These are phyloP conservation scores for Phascolomyces articulosus DNA, from an alignment of 371 early-diverging fungal species.

Conservation along the genomic window DNA sequence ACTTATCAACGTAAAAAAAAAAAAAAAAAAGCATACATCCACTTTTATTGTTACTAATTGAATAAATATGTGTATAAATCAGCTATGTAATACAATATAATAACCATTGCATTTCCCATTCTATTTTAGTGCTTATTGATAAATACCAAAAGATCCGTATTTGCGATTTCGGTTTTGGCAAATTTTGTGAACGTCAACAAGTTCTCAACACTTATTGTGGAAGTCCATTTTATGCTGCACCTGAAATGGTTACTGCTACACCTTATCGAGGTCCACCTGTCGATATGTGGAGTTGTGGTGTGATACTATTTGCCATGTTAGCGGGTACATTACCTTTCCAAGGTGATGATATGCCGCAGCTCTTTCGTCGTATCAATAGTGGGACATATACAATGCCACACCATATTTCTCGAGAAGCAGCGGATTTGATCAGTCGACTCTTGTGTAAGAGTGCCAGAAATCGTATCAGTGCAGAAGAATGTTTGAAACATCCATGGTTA, in stretches of 20 bases:
- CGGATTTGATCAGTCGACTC: slow-evolving; percentile 57
- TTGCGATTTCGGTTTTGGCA: slow-evolving; percentile 97
- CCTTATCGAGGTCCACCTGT: slow-evolving; percentile 77
- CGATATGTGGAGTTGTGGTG: slow-evolving; percentile 84
- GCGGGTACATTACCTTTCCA: slow-evolving; percentile 83
- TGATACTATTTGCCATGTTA: slow-evolving; percentile 75
- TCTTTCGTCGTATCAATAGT: slow-evolving; percentile 69
- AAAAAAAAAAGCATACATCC: no score
- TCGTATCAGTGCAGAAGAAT: slow-evolving; percentile 76
- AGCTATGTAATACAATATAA: no score
- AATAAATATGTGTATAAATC: no score
- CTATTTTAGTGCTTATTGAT: slow-evolving; percentile 83
- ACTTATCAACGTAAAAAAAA: no score
- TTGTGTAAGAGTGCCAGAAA: slow-evolving; percentile 59
- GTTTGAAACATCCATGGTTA: slow-evolving; percentile 83
- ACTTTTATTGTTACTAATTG: no score
- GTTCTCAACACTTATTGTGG: slow-evolving; percentile 94
- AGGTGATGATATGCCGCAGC: slow-evolving; percentile 74
- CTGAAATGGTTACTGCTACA: slow-evolving; percentile 79
- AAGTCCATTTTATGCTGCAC: slow-evolving; percentile 90
- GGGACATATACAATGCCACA: slow-evolving; percentile 60
- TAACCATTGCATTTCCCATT: no score
- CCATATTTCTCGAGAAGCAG: slow-evolving; percentile 39
- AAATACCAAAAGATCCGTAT: slow-evolving; percentile 70
- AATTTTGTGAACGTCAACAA: slow-evolving; percentile 81